These are phyloP conservation scores for Aspergillus fructus DNA, from an alignment of 2,329 filamentous ascomycete species.

Conservation along the genomic window DNA sequence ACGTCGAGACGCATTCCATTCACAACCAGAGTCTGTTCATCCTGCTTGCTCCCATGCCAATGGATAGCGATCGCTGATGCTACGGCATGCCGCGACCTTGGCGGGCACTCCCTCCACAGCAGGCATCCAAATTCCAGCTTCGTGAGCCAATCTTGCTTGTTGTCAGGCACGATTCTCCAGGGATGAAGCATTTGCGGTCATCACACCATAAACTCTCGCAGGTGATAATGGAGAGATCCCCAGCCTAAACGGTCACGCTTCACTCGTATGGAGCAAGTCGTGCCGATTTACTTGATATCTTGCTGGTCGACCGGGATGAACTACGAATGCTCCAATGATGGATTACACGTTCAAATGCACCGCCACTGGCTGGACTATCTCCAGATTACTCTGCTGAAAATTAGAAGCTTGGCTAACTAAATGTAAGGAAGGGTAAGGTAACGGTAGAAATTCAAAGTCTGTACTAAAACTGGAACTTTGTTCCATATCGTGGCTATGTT, in stretches of 20 bases:
- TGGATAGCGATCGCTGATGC: background rate
- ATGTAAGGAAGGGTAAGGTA: too few species aligned
- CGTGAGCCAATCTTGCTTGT: background rate
- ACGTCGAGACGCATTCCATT: background rate
- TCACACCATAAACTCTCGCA: too few species aligned
- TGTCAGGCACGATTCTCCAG: background rate
- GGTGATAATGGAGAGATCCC: background rate
- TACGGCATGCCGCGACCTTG: background rate
- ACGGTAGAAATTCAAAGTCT: too few species aligned
- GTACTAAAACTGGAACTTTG: background rate
- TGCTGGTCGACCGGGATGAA: background rate
- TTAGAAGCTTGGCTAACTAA: too few species aligned
- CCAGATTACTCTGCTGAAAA: background rate
- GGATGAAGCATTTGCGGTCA: background rate
- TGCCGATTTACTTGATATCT: background rate
- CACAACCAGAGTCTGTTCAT: background rate
- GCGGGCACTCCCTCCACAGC: background rate
- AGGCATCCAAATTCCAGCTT: conserved; percentile 2
- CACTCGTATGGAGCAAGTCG: background rate
- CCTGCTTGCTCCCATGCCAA: background rate
- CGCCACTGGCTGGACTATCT: background rate
- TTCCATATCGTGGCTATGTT: background rate
- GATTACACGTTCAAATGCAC: background rate
- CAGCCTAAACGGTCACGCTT: background rate
- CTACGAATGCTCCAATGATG: background rate